A percentile compares a stretch with the other conserved stretches of the same genome.
Conservation (phyloP, 2,329 filamentous ascomycete genomes). For the Penicillium verrucosum region DNA sequence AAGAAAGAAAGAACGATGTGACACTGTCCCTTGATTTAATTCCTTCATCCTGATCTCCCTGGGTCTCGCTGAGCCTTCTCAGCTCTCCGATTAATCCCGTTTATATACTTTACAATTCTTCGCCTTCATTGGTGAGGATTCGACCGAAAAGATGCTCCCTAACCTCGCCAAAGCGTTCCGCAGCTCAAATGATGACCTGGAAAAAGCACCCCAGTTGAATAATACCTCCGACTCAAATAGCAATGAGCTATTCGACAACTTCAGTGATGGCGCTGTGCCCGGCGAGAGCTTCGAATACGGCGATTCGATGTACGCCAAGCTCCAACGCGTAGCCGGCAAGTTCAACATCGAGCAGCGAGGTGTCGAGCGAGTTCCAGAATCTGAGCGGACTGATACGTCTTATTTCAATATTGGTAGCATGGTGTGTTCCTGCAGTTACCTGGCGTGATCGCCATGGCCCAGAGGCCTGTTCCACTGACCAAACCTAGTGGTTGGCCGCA, state of each 20-base stretch:
- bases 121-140: constrained; percentile 14
- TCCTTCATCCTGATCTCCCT: constrained; percentile 13
- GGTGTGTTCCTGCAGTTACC: constrained; percentile 48
- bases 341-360: constrained; percentile 70
- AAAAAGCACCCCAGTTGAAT: constrained; percentile 33
- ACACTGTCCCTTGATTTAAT: constrained; percentile 1
- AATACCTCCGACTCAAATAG: constrained; percentile 32
- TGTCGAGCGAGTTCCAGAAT: constrained; percentile 69
- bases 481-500: constrained; percentile 65
- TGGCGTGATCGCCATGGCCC: constrained; percentile 6
- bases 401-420: constrained; percentile 68
- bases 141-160: constrained; percentile 10
- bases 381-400: constrained; percentile 64
- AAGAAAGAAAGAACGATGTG: constrained; percentile 23
- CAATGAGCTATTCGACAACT: constrained; percentile 18
- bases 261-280: constrained; percentile 47
- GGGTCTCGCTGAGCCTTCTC: constrained; percentile 19
- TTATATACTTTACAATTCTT: constrained; percentile 8
- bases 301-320: constrained; percentile 53
- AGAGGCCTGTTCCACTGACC: constrained; percentile 24
- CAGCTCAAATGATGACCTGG: constrained; percentile 27
- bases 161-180: constrained; percentile 21
- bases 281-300: constrained; percentile 60
- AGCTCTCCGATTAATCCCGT: constrained; percentile 18
- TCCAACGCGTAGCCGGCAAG: constrained; percentile 62